Percentiles rank a stretch among this genome's conserved stretches.
Conservation (phyloP, 1,284 basidiomycete species). For the Ganoderma sp. region DNA sequence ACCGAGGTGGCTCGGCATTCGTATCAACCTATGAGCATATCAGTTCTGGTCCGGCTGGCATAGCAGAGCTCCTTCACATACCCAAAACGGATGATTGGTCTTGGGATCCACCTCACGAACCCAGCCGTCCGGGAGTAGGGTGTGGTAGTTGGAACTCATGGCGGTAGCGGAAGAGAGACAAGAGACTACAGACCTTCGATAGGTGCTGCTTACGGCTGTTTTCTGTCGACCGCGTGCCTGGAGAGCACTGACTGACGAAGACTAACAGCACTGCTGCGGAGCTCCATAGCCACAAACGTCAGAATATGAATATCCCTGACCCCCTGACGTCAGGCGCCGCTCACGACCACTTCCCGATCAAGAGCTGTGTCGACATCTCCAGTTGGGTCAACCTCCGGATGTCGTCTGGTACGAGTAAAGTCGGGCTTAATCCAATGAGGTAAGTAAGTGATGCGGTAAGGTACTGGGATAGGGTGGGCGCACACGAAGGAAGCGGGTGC, state of each 20-base stretch:
- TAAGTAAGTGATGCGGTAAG: not conserved
- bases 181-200: slow-evolving; percentile 3
- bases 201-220: not conserved
- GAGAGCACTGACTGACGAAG: not conserved
- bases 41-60: slow-evolving; percentile 13
- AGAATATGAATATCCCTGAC: not conserved
- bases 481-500: not conserved
- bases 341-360: not conserved
- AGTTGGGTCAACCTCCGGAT: not conserved
- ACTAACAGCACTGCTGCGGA: not conserved
- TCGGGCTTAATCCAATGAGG: not conserved
- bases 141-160: slow-evolving; percentile 33
- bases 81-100: slow-evolving; percentile 53
- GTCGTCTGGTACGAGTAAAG: not conserved
- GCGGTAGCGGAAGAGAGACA: slow-evolving; percentile 18
- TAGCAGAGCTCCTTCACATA: slow-evolving; percentile 32
- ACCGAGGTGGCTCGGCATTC: slow-evolving; percentile 62
- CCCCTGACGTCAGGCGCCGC: not conserved
- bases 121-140: slow-evolving; percentile 65
- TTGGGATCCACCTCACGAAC: slow-evolving; percentile 56
- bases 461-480: not conserved
- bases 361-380: not conserved
- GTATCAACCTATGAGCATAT: slow-evolving; percentile 62
- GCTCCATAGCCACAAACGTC: not conserved
- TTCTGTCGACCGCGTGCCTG: not conserved